Evolutionary conservation across 768 basidiomycete genomes (phyloP), one percentile per base, ranked within the genome.

Genomic region (Tricholoma terreum): DNA sequence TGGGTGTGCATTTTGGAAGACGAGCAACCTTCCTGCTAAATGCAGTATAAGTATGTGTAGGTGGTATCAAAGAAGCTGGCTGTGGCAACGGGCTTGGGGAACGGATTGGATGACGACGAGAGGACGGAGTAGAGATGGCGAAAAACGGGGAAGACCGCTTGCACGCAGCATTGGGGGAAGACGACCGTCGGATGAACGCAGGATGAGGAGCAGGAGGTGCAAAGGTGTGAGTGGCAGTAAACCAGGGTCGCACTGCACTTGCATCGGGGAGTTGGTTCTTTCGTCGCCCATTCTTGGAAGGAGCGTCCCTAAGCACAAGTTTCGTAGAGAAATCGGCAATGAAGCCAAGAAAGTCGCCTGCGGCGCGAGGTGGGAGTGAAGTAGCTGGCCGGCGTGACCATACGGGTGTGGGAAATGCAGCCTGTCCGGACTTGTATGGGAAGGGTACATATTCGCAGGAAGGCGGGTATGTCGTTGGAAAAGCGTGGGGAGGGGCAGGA

Each of bases 351-450:
- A 75, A 56, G 30, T 73, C 66, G 4, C 71, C 54, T 1, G 46
- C 19, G 0, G 56, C 1, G 0, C 46, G 56, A 27, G 19, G 1
- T 4, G 27, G 42, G 1, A 46, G 43, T 6, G 24, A 34, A 1
- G 50, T 46, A 3, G 70, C 52, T 10, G 72, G 66, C 40, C 49
- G 65, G 10, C 75, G 72, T 45, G 42, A 36, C 77, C 77, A 78
- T 5, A 52, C 14, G 6, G 73, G 71, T 0, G 66, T n/a, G 8
- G 73, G 62, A 45, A 75, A 73, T 11, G 51, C 63, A 34, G 60
- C 67, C 8, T 53, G n/a, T 0, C 60, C 55, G 17, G n/a, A n/a
- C n/a, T n/a, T n/a, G n/a, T n/a, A n/a, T n/a, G 57, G 58, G 50
- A 68, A 65, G 1, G 59, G 50, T 11, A 54, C 30, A 3, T 60